These are phyloP conservation scores for Mycena haematopus DNA, from an alignment of 768 basidiomycete genomes.

Conservation along the genomic window DNA sequence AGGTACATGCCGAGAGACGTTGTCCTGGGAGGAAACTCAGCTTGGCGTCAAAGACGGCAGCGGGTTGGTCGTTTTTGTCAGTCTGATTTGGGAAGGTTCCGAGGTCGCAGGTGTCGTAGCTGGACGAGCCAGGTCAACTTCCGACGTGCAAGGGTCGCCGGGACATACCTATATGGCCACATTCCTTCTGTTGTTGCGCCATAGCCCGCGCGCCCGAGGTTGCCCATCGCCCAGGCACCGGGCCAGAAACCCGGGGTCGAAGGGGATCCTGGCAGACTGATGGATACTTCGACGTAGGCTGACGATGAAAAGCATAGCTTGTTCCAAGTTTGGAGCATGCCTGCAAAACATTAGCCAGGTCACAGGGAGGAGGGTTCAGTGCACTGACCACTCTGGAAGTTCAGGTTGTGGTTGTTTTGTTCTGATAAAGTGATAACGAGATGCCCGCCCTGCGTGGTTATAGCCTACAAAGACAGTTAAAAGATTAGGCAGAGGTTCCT, in stretches of 20 bases:
- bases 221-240: slow-evolving; percentile 89
- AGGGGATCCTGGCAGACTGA: slow-evolving; percentile 58
- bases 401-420: slow-evolving; percentile 63
- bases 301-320: slow-evolving; percentile 80
- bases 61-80: slow-evolving; percentile 48
- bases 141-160: slow-evolving; percentile 32
- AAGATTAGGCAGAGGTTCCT: neutral
- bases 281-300: slow-evolving; percentile 66
- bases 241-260: slow-evolving; percentile 69
- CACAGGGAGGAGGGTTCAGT: neutral
- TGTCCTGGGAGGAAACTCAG: slow-evolving; percentile 84
- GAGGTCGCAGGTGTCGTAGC: slow-evolving; percentile 70
- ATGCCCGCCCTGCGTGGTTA: slow-evolving; percentile 63
- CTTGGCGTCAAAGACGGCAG: slow-evolving; percentile 63
- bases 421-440: slow-evolving; percentile 69
- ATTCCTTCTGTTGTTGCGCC: slow-evolving; percentile 79
- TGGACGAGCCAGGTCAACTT: slow-evolving; percentile 58
- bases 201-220: slow-evolving; percentile 84
- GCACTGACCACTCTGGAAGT: slow-evolving; percentile 63
- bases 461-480: slow-evolving; percentile 38
- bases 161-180: slow-evolving; percentile 78
- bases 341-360: slow-evolving; percentile 30
- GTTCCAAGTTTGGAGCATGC: slow-evolving; percentile 76
- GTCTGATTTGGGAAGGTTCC: slow-evolving; percentile 84
- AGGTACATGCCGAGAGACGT: slow-evolving; percentile 74